Base-by-base conservation (phyloP, 768 basidiomycete species). In the Boletus subcaerulescens region DNA sequence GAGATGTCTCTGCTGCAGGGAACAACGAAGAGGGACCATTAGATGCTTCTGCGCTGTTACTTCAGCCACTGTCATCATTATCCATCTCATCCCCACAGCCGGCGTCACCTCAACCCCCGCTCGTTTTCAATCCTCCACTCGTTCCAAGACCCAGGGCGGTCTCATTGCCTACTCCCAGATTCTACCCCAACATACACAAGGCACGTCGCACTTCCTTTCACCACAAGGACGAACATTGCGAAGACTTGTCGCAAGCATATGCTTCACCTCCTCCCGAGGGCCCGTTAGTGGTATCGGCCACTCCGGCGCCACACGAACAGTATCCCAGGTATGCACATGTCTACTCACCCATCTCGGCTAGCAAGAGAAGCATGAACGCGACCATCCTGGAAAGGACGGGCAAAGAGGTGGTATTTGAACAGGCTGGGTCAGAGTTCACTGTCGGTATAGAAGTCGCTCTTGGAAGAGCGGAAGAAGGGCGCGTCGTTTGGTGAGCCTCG, bases 391-490 rank as follows among this genome's bases (percentile, higher is more conserved):
- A 54, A 31, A 56, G 51, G 45, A 45, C 55, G 9, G 45, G 59
- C 13, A 65, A 59, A 35, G 69, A 62, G 38, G 51, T 65, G 36
- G 51, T 65, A 12, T 70, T 70, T 45, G 60, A 70, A 48, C 67
- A 62, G 38, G 60, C 35, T 4, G 69, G 65, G 8, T 61, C 64
- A 31, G 67, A 64, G 44, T 71, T 60, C 26, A 61, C 61, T 1
- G 58, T 67, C 29, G 71, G 69, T 15, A 53, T 72, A 29, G 71
- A 71, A 41, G 65, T 71, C 12, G 65, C 69, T 22, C 57, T 71
- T 18, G 68, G 69, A 54, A 60, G 67, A 45, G 71, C 69, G 24
- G 69, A 71, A 36, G 71, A 72, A 42, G 69, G 71, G 6, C 60
- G 67, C 2, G 61, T 68, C 1, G 55, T 71, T 20, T 70, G 70